phyloP scores from a whole-genome alignment of 2,329 filamentous ascomycete species.

The Scorias spongiosa region DNA sequence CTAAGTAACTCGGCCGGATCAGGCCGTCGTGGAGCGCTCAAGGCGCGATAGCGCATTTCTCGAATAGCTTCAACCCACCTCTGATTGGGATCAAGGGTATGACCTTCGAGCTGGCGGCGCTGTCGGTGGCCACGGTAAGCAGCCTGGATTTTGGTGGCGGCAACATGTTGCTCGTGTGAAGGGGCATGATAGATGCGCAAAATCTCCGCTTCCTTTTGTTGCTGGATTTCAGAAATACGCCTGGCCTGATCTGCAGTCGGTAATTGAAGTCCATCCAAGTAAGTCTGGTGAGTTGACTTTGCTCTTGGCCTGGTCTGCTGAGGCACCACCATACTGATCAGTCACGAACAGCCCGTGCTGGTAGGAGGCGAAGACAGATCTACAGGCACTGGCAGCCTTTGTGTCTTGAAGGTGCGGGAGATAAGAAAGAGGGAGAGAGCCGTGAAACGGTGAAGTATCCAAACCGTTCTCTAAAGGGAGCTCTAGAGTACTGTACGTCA shows the following conservation, averaged over 20 bases:
- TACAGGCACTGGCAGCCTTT: no score
- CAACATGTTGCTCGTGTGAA: slow-evolving; percentile 11
- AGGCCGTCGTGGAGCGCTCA: slow-evolving; percentile 8
- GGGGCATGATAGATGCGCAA: slow-evolving; percentile 11
- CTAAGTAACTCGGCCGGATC: background rate
- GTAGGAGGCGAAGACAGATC: no score
- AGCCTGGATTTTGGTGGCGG: slow-evolving; percentile 27
- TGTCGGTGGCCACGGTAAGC: slow-evolving; percentile 65
- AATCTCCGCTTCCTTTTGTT: slow-evolving; percentile 11
- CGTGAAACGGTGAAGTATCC: no score
- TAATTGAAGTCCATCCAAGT: slow-evolving; percentile 10
- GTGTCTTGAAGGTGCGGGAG: no score
- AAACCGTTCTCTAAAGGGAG: no score
- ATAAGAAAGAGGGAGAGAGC: no score
- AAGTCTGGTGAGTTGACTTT: slow-evolving; percentile 7
- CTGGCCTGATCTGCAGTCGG: slow-evolving; percentile 8
- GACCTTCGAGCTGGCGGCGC: slow-evolving; percentile 53
- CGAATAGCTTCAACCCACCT: slow-evolving; percentile 50
- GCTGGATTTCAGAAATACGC: slow-evolving; percentile 13
- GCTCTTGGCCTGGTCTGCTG: background rate
- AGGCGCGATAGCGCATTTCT: slow-evolving; percentile 14
- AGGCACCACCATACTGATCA: background rate
- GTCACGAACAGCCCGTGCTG: no score
- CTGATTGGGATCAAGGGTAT: slow-evolving; percentile 51
- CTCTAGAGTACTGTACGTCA: no score